A percentile compares a stretch with the other conserved stretches of the same genome.
These are phyloP conservation scores for Emericellopsis atlantica DNA, from an alignment of 2,329 filamentous ascomycete genomes.

Conservation along the genomic window DNA sequence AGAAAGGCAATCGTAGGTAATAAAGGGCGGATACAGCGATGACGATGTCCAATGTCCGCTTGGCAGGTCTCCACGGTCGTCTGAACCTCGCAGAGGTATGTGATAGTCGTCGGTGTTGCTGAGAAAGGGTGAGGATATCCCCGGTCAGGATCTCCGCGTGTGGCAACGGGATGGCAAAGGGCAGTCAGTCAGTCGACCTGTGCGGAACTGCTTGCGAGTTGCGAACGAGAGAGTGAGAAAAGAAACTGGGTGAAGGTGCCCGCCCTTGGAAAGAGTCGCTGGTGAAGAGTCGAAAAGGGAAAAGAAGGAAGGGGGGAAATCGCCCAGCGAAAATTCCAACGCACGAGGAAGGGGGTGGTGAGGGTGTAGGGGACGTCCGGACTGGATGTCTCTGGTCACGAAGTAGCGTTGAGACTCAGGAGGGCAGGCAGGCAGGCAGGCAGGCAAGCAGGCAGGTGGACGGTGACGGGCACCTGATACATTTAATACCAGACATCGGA, in stretches of 20 bases:
- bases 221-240: background rate
- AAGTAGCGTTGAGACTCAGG: background rate
- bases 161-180: slow-evolving; percentile 6
- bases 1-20: too few relatives aligned
- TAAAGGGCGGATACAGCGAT: too few relatives aligned
- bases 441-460: background rate
- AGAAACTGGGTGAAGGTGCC: background rate
- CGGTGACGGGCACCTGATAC: slow-evolving; percentile 2
- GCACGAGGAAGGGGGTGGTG: background rate
- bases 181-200: slow-evolving; percentile 8
- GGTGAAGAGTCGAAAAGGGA: background rate
- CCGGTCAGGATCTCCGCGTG: background rate
- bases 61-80: too few relatives aligned
- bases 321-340: slow-evolving; percentile 2
- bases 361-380: background rate
- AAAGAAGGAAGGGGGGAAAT: background rate
- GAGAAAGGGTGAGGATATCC: background rate
- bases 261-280: background rate
- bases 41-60: too few relatives aligned
- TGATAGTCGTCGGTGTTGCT: background rate
- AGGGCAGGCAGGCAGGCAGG: too few relatives aligned
- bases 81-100: background rate
- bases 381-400: background rate
- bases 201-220: slow-evolving; percentile 1
- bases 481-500: slow-evolving; percentile 1